Evolutionary conservation across 352 stramenopile genomes (phyloP).

Genomic region (Phytophthora constricta): DNA sequence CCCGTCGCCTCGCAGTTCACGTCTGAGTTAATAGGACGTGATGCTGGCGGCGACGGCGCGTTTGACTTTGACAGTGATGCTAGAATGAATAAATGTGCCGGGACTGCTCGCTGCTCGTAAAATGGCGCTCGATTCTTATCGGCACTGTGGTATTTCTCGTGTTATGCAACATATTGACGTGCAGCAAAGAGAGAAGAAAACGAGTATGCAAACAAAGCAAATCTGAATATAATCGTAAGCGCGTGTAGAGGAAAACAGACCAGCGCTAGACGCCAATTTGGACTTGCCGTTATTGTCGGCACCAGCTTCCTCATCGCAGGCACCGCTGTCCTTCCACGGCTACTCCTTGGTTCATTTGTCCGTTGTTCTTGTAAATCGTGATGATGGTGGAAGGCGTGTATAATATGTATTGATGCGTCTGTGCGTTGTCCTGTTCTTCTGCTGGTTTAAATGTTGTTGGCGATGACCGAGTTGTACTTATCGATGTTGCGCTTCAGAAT

Average conservation of each 20-base stretch:
- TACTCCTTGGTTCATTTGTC: conserved; percentile 19
- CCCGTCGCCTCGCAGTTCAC: background rate
- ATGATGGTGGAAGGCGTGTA: conserved; percentile 36
- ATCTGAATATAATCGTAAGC: conserved; percentile 28
- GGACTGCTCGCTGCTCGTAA: background rate
- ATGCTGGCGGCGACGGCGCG: conserved; percentile 1
- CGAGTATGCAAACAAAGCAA: background rate
- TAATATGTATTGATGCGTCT: conserved; percentile 37
- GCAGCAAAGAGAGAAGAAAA: background rate
- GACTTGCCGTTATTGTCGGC: conserved; percentile 7
- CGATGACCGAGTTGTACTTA: conserved; percentile 91
- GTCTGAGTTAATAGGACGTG: background rate
- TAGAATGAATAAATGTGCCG: conserved; percentile 24
- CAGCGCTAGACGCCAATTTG: conserved; percentile 21
- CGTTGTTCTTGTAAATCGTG: no score
- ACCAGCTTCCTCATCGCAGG: conserved; percentile 1
- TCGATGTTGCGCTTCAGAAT: conserved; percentile 93
- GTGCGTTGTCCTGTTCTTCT: conserved; percentile 27
- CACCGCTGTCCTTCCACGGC: conserved; percentile 5
- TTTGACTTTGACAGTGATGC: conserved; percentile 5
- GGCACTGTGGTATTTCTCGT: background rate
- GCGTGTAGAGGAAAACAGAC: conserved; percentile 22
- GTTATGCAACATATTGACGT: background rate
- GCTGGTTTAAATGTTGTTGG: conserved; percentile 86
- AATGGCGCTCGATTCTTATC: no score